phyloP scores from a whole-genome alignment of 192 early-diverging fungal genomes.

The Backusella liffmaniae region DNA sequence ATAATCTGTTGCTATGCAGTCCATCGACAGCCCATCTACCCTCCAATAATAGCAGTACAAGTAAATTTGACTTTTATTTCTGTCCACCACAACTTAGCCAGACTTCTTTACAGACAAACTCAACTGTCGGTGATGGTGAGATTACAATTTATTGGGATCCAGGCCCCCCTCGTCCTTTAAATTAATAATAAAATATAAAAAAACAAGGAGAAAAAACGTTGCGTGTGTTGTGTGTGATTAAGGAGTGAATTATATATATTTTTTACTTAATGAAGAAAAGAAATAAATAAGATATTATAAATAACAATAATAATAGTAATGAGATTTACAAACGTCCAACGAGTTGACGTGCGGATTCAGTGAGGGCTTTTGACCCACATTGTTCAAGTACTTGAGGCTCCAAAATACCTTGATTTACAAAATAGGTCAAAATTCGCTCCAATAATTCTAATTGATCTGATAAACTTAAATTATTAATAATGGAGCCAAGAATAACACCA shows the following conservation, averaged over 20 bases:
- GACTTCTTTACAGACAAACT: background rate
- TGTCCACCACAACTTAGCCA: background rate
- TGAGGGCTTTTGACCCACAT: slow-evolving; percentile 22
- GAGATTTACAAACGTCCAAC: background rate
- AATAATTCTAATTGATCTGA: slow-evolving; percentile 30
- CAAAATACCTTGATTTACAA: slow-evolving; percentile 35
- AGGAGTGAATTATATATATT: background rate
- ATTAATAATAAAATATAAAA: background rate
- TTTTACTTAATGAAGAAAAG: background rate
- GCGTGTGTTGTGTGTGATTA: background rate
- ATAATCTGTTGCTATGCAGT: background rate
- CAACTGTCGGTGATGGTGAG: slow-evolving; percentile 1
- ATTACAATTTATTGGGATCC: slow-evolving; percentile 12
- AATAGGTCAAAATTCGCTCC: slow-evolving; percentile 29
- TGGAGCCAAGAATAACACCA: slow-evolving; percentile 19
- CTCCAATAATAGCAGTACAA: background rate
- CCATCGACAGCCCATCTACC: background rate
- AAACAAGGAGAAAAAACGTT: background rate
- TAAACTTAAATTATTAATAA: slow-evolving; percentile 25
- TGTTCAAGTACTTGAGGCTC: slow-evolving; percentile 18
- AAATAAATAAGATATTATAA: slow-evolving; percentile 3
- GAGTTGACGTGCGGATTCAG: slow-evolving; percentile 17
- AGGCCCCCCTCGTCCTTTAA: background rate
- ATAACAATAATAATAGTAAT: background rate
- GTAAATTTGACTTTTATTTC: background rate